Percentiles rank a stretch among this genome's conserved stretches.
Conservation (phyloP, 2,329 filamentous ascomycete genomes). For the Clarireedia monteithiana region DNA sequence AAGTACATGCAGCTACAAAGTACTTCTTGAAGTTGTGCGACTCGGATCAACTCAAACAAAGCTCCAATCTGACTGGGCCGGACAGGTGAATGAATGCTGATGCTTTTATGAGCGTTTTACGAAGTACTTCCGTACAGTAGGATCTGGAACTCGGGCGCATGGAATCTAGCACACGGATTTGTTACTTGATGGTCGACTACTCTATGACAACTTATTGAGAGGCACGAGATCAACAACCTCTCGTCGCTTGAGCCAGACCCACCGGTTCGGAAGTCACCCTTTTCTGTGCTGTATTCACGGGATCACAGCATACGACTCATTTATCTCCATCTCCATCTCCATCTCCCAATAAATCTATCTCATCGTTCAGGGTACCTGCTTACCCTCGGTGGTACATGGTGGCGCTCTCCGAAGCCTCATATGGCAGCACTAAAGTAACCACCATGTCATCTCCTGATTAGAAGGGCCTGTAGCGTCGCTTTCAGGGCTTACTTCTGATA, state of each 20-base stretch:
- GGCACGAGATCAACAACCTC: neutral
- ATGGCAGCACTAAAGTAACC: neutral
- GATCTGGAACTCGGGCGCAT: neutral
- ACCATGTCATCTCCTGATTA: neutral
- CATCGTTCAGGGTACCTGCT: conserved; percentile 8
- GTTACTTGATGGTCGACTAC: no score
- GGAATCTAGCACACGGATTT: neutral
- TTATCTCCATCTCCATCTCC: neutral
- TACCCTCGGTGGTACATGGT: neutral
- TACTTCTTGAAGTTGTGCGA: neutral
- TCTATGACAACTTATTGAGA: no score
- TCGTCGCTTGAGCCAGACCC: neutral
- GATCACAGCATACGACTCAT: conserved; percentile 6
- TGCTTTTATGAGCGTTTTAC: neutral
- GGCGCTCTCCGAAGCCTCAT: neutral
- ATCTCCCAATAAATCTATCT: neutral
- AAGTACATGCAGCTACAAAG: neutral
- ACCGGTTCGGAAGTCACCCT: neutral
- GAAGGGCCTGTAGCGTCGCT: neutral
- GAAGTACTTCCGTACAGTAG: no score
- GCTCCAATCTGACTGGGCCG: neutral
- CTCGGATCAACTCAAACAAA: neutral
- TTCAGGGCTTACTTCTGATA: neutral
- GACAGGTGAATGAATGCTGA: neutral
- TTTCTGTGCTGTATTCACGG: neutral